Evolutionary conservation across 2,329 filamentous ascomycete species (phyloP).

Genomic region (Colletotrichum lupini): DNA sequence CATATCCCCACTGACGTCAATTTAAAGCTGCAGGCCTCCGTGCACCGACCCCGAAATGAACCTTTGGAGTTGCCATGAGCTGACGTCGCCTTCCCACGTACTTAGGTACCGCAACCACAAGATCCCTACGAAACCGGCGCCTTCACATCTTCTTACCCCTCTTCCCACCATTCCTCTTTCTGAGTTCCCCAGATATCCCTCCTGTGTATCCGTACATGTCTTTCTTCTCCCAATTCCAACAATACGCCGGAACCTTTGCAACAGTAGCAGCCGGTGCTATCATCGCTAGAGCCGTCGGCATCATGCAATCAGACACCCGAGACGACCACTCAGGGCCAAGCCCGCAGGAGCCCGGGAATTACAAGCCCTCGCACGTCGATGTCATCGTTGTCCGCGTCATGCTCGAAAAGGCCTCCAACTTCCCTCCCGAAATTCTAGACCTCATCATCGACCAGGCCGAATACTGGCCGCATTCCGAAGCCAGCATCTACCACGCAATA

Average conservation of each 20-base stretch:
- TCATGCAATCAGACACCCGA: background rate
- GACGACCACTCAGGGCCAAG: background rate
- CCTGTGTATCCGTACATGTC: background rate
- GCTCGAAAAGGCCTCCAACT: constrained; percentile 52
- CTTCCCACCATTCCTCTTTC: background rate
- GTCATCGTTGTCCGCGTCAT: constrained; percentile 60
- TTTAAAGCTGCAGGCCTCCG: constrained; percentile 22
- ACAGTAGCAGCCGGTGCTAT: constrained; percentile 17
- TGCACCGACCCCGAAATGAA: constrained; percentile 14
- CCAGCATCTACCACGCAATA: constrained; percentile 42
- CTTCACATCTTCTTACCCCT: background rate
- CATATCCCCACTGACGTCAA: constrained; percentile 31
- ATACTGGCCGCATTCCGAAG: constrained; percentile 68
- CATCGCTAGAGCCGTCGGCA: constrained; percentile 11
- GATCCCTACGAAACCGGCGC: background rate
- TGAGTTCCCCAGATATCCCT: background rate
- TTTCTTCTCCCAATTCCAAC: constrained; percentile 16
- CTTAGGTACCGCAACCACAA: background rate
- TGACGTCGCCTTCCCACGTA: constrained; percentile 27
- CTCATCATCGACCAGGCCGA: constrained; percentile 68
- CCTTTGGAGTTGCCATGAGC: background rate
- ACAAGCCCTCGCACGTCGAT: constrained; percentile 57
- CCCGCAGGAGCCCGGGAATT: background rate
- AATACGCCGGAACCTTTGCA: constrained; percentile 16
- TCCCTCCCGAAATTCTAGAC: constrained; percentile 68